Base-by-base conservation (phyloP, 2,329 filamentous ascomycete genomes). In the Nigrospora oryzae region DNA sequence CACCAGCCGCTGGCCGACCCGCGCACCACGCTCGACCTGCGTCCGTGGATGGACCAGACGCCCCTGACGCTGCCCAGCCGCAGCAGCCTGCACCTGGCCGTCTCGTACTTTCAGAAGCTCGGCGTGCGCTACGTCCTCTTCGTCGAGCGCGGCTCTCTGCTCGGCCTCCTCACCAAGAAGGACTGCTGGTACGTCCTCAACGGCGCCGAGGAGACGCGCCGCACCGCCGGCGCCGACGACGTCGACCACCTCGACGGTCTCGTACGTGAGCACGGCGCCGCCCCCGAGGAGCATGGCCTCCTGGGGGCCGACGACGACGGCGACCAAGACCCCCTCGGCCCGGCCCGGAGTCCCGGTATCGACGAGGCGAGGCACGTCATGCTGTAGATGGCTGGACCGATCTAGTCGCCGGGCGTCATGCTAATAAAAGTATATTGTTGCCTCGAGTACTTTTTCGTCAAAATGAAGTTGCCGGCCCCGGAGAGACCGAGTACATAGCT, bases 31-130 rank as follows among this genome's bases (percentile, higher is more conserved):
- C 79, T 98, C 35, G 93, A 98, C 65, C 75, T 98, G 11, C 75
- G 91, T 8, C 90, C 90, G 3, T 98, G 93, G 93, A 96, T 98
- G 89, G 93, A 98, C 63, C 91, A 96, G 64, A 98, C 93, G 0
- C 93, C 93, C 1, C 86, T 98, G 39, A 97, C 93, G 1, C 73
- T 97, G 15, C 86, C 89, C 36, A 82, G 81, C 17, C 79, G 82
- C 50, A 82, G 83, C 14, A 84, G 75, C 47, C 80, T 98, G 48
- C 83, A 90, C 60, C 77, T 97, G n/a, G 88, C 87, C 4, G 83
- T 94, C 19, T 83, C 79, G 46, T 94, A 98, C 75, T 97, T 98
- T 66, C 89, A 95, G 68, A 91, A 91, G 61, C 78, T 98, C 10
- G 93, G 93, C 16, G 68, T 98, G 49, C 79, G 91, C 42, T 96